phyloP scores from a whole-genome alignment of 1,139 yeast genomes.

The Diutina sp. region DNA sequence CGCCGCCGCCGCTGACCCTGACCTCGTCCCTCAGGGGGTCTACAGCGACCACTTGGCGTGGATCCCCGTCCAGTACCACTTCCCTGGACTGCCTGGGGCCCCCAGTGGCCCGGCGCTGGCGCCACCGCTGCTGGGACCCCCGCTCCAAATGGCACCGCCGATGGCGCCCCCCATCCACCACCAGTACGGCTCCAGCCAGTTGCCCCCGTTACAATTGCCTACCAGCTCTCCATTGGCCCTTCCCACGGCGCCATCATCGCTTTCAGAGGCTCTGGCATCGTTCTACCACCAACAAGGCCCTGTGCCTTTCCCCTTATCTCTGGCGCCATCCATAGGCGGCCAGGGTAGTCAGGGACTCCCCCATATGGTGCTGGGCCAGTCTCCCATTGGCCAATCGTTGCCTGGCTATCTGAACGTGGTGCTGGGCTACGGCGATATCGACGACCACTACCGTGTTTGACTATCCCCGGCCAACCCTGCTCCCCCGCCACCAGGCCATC shows the following conservation, averaged over 20 bases:
- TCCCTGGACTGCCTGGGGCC: neutral
- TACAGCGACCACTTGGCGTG: neutral
- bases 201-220: neutral
- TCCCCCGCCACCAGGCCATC: too few relatives aligned
- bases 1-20: neutral
- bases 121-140: neutral
- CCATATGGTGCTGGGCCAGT: neutral
- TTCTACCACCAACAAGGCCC: neutral
- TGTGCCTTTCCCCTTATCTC: neutral
- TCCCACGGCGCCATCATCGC: neutral
- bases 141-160: neutral
- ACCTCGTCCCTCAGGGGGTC: neutral
- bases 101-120: neutral
- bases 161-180: neutral
- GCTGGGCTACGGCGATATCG: neutral
- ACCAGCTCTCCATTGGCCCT: neutral
- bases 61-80: neutral
- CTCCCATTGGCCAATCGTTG: neutral
- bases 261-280: neutral
- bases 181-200: neutral
- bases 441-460: too few relatives aligned
- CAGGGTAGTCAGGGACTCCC: neutral
- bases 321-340: neutral
- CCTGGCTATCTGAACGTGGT: neutral
- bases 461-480: too few relatives aligned